phyloP scores from a whole-genome alignment of 169 alveolate genomes.

The Plasmodium vinckei region DNA sequence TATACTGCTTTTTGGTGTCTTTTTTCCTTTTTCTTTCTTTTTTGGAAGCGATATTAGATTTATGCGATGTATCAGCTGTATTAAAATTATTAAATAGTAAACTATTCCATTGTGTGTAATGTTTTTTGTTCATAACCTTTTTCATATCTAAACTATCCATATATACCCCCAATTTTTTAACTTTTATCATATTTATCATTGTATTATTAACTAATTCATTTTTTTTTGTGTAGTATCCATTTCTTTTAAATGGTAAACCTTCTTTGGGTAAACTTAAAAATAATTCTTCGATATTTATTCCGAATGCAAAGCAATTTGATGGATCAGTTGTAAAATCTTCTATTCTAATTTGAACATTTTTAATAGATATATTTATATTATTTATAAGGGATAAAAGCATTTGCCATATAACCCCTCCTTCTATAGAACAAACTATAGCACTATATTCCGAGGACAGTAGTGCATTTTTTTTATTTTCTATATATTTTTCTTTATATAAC shows the following conservation, averaged over 20 bases:
- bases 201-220: constrained; percentile 67
- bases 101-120: constrained; percentile 13
- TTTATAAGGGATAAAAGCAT: constrained; percentile 67
- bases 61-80: background rate
- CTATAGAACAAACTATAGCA: constrained; percentile 65
- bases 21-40: constrained; percentile 22
- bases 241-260: constrained; percentile 73
- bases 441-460: constrained; percentile 75
- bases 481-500: constrained; percentile 74
- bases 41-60: background rate
- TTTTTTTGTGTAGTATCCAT: constrained; percentile 73
- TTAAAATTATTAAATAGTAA: constrained; percentile 13
- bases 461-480: constrained; percentile 58
- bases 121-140: constrained; percentile 51
- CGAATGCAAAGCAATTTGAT: constrained; percentile 63
- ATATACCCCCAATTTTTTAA: constrained; percentile 63
- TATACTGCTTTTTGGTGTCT: background rate
- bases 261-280: constrained; percentile 73
- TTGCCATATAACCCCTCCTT: constrained; percentile 78
- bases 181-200: constrained; percentile 75
- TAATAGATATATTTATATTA: constrained; percentile 66
- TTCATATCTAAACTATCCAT: constrained; percentile 72
- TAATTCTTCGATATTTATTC: constrained; percentile 65
- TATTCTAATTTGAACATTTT: constrained; percentile 72
- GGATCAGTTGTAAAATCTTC: constrained; percentile 76